Conservation (phyloP, 305 asterid genomes). For the Plantago coronopus region DNA sequence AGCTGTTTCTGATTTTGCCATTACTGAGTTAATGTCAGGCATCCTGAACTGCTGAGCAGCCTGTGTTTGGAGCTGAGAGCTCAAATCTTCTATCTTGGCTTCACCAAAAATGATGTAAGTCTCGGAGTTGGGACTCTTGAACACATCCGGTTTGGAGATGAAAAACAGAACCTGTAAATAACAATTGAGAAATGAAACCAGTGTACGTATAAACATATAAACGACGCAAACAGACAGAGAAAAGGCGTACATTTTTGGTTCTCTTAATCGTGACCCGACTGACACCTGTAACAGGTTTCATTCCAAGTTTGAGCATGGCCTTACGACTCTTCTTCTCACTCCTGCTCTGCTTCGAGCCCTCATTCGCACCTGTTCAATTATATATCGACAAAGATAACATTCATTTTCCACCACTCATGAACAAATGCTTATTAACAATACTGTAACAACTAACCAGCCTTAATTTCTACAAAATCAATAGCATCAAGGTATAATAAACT, state of each 20-base stretch:
- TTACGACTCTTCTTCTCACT: constrained; percentile 97
- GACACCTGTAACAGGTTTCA: constrained; percentile 83
- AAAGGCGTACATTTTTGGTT: constrained; percentile 57
- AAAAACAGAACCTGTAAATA: constrained; percentile 59
- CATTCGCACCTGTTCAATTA: constrained; percentile 42
- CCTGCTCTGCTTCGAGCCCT: constrained; percentile 84
- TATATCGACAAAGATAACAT: neutral
- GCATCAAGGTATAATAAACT: no score
- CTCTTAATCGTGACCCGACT: constrained; percentile 88
- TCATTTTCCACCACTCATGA: constrained; percentile 8
- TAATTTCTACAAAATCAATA: neutral
- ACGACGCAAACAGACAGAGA: neutral
- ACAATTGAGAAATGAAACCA: neutral
- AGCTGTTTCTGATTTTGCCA: constrained; percentile 50
- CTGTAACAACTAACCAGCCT: no score
- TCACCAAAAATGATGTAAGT: constrained; percentile 87
- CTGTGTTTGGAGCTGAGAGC: constrained; percentile 93
- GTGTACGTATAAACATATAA: neutral
- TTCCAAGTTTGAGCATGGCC: constrained; percentile 95
- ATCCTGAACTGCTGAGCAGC: constrained; percentile 90
- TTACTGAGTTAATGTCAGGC: constrained; percentile 66
- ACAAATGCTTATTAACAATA: neutral
- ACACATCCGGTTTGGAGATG: constrained; percentile 89
- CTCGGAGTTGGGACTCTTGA: constrained; percentile 87
- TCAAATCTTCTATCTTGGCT: constrained; percentile 88